Percentiles rank a stretch among this genome's conserved stretches.
Conservation (phyloP, 139 green algal species). For the Haematococcus lacustris region DNA sequence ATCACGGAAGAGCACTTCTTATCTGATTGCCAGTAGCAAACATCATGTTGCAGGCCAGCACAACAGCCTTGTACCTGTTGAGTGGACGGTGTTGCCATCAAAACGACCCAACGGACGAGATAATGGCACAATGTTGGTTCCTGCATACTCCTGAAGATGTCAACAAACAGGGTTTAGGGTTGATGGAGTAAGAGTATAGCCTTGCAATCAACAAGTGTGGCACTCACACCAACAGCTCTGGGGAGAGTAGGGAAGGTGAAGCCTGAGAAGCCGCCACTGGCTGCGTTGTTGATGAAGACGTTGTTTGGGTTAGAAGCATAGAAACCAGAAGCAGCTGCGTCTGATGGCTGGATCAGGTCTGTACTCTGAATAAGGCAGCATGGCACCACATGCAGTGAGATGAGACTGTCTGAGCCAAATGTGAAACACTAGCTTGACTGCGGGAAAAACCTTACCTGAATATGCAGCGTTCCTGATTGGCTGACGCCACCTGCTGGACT, state of each 20-base stretch:
- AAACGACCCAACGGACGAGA: conserved; percentile 37
- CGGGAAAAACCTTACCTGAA: conserved; percentile 19
- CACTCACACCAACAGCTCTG: conserved; percentile 30
- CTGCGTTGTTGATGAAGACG: conserved; percentile 42
- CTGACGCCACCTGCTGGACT: conserved; percentile 17
- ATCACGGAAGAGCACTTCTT: background rate
- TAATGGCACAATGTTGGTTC: conserved; percentile 5
- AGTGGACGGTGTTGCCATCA: conserved; percentile 48
- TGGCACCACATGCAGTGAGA: background rate
- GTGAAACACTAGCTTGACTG: background rate
- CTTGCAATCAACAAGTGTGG: no score
- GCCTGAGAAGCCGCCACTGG: conserved; percentile 48
- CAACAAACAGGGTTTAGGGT: no score
- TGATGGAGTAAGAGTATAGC: no score
- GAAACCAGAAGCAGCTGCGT: conserved; percentile 46
- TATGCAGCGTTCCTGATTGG: conserved; percentile 21
- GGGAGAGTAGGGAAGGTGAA: conserved; percentile 44
- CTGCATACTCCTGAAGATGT: no score
- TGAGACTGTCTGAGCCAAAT: background rate
- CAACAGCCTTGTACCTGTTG: conserved; percentile 8
- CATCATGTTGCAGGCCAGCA: background rate
- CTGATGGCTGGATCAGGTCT: conserved; percentile 30
- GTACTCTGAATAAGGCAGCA: conserved; percentile 4
- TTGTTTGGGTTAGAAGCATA: conserved; percentile 56
- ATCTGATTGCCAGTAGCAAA: background rate